Evolutionary conservation across 441 rosid species (phyloP).

Genomic region (Pelargonium cotyledonis): DNA sequence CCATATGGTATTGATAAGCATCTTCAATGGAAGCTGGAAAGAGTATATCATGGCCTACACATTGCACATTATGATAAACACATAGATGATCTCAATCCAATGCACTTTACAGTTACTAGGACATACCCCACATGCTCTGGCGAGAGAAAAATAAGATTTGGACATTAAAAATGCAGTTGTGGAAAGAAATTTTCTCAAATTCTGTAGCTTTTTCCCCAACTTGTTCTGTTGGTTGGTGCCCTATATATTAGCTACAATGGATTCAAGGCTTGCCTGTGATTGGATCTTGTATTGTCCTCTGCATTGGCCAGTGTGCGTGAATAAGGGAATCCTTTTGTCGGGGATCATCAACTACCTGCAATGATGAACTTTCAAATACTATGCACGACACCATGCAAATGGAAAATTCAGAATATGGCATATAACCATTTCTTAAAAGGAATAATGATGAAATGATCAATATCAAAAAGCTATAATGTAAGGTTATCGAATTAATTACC

Average conservation of each 20-base stretch:
- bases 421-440: constrained; percentile 4
- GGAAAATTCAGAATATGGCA: not conserved
- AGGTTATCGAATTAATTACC: not conserved
- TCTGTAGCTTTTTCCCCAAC: not conserved
- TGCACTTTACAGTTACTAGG: constrained; percentile 1
- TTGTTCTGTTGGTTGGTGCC: not conserved
- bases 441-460: constrained; percentile 1
- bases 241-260: constrained; percentile 5
- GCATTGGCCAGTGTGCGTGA: not conserved
- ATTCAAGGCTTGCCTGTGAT: not conserved
- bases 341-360: not conserved
- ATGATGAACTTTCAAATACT: not conserved
- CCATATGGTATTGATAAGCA: not conserved
- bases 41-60: not conserved
- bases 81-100: not conserved
- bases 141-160: not conserved
- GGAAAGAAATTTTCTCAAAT: not conserved
- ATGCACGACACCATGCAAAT: not conserved
- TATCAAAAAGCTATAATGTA: not conserved
- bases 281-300: not conserved
- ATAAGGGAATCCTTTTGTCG: not conserved
- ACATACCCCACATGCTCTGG: not conserved
- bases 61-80: not conserved
- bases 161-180: not conserved
- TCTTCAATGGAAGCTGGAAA: not conserved